Conservation (phyloP, 352 stramenopile genomes). For the Phytophthora ramorum region DNA sequence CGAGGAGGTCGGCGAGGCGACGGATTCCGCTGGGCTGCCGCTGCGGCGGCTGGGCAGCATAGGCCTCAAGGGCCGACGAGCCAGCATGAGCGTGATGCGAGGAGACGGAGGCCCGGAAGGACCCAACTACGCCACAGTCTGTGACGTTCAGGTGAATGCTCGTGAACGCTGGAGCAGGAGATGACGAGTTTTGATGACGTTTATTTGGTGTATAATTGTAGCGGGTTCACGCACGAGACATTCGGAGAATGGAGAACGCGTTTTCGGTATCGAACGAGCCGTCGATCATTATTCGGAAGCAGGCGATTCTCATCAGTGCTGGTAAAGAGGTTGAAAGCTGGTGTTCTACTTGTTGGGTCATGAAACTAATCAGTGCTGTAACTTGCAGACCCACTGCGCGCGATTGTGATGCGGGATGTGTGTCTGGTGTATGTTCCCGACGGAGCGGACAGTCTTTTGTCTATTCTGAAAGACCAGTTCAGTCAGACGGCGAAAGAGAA, state of each 20-base stretch:
- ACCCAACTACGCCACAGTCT: slow-evolving; percentile 43
- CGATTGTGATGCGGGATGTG: slow-evolving; percentile 75
- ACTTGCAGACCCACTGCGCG: slow-evolving; percentile 62
- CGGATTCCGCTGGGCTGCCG: slow-evolving; percentile 11
- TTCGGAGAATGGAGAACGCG: slow-evolving; percentile 76
- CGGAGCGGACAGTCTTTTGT: slow-evolving; percentile 62
- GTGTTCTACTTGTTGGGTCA: not conserved
- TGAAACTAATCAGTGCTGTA: slow-evolving; percentile 9
- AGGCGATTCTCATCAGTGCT: slow-evolving; percentile 82
- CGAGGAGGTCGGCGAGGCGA: slow-evolving; percentile 19
- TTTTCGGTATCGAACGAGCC: slow-evolving; percentile 81
- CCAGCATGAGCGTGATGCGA: slow-evolving; percentile 25
- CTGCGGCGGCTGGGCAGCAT: slow-evolving; percentile 32
- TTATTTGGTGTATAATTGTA: slow-evolving; percentile 26
- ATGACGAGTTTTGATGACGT: not conserved
- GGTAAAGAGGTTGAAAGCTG: slow-evolving; percentile 28
- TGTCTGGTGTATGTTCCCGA: slow-evolving; percentile 70
- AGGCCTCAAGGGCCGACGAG: slow-evolving; percentile 29
- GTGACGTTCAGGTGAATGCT: slow-evolving; percentile 47
- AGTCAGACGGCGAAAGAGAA: slow-evolving; percentile 56
- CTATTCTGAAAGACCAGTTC: slow-evolving; percentile 76
- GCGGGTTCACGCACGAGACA: slow-evolving; percentile 77
- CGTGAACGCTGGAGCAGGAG: not conserved
- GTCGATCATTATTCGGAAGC: slow-evolving; percentile 78
- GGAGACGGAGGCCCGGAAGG: slow-evolving; percentile 27